Evolutionary conservation across 2,329 filamentous ascomycete species (phyloP), one percentile per base, ranked within the genome.

Genomic region (Aspergillus alliaceus): DNA sequence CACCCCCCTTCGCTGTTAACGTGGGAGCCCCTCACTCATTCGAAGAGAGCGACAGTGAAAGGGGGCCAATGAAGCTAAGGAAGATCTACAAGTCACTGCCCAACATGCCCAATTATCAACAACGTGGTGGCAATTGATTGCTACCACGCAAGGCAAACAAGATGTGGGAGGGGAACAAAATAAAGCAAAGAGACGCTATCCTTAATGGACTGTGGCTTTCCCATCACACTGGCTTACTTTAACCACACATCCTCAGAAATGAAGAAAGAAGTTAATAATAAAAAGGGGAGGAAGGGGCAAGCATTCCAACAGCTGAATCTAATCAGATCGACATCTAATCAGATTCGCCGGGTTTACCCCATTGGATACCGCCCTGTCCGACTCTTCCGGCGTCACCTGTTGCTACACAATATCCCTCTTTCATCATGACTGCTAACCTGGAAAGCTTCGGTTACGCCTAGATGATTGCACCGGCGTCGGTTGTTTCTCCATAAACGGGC

Each of bases 311-410:
- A 4, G 5, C 27, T 6, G 27, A 22, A 62, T 62, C 60, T 62
- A 62, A 62, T 62, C 60, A 44, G 58, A 62, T 61, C 60, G 32
- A 37, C 58, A 62, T 62, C 60, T 62, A 61, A 62, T 61, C 60
- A 59, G 60, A 62, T 61, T 48, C 20, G 25, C 49, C 15, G 35
- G 20, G 9, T 37, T 25, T 31, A 37, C 40, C 29, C 22, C 37
- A 55, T 55, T 55, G 52, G 56, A 52, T 27, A 49, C 29, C 20
- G 40, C 53, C 56, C 37, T 59, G 44, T 48, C 27, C 44, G 18
- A 32, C n/a, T 8, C 27, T 32, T 48, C 44, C 44, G 27, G 27
- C 12, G 20, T 48, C 27, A 32, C 20, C 44, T 44, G 40, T 44
- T 4, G 24, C 40, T 44, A 15, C 8, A 27, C 18, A 14, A 44